These are phyloP conservation scores for Xylariaceae sp. DNA, from an alignment of 2,329 filamentous ascomycete genomes.

Conservation along the genomic window DNA sequence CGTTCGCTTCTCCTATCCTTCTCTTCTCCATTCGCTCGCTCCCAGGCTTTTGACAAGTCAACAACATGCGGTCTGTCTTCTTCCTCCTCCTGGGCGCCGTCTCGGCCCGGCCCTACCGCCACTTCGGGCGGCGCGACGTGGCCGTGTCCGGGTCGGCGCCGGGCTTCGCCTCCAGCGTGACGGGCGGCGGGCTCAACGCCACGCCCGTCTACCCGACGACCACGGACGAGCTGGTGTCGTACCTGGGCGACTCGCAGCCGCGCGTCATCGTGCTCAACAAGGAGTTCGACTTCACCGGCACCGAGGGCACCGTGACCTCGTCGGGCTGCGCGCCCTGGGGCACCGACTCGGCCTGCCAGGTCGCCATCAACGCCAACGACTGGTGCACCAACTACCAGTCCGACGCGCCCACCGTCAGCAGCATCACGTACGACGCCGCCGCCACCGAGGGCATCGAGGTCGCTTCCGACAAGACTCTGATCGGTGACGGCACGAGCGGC, in stretches of 20 bases:
- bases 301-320: conserved; percentile 42
- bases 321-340: conserved; percentile 53
- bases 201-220: conserved; percentile 43
- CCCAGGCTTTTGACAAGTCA: conserved; percentile 1
- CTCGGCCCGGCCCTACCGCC: conserved; percentile 1
- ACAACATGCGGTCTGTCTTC: conserved; percentile 1
- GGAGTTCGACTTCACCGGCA: conserved; percentile 45
- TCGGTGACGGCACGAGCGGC: conserved; percentile 44
- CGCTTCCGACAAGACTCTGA: conserved; percentile 47
- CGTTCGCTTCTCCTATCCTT: not conserved
- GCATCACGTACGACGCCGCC: conserved; percentile 42
- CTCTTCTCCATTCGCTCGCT: not conserved
- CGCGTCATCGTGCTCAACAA: conserved; percentile 52
- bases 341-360: conserved; percentile 44
- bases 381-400: conserved; percentile 55
- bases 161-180: conserved; percentile 41
- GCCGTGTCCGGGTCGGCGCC: conserved; percentile 30
- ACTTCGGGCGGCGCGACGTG: conserved; percentile 9
- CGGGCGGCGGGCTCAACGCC: conserved; percentile 50
- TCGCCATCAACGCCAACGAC: conserved; percentile 51
- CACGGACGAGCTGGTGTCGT: conserved; percentile 48
- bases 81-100: not conserved
- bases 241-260: conserved; percentile 44
- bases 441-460: conserved; percentile 41
- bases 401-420: conserved; percentile 35